A percentile compares a stretch with the other conserved stretches of the same genome.
Evolutionary conservation across 2,329 filamentous ascomycete genomes (phyloP).

Genomic region (Pseudocercospora cruenta): DNA sequence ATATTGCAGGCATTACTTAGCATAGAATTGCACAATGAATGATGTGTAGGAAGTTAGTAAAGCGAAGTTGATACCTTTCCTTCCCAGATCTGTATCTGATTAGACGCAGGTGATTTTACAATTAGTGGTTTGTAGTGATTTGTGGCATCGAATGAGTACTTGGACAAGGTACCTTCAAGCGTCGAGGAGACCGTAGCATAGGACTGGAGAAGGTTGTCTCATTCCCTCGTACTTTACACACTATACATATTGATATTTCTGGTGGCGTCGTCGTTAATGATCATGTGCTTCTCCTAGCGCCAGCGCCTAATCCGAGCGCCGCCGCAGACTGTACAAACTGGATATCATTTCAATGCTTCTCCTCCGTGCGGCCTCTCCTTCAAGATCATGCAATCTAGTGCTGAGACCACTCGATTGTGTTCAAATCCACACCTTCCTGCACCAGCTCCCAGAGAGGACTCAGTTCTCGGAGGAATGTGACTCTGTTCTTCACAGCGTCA

Average conservation of each 20-base stretch:
- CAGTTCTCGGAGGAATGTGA: constrained; percentile 89
- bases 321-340: background rate
- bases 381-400: constrained; percentile 68
- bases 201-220: background rate
- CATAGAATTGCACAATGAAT: background rate
- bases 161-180: too few species aligned
- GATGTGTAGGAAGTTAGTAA: too few species aligned
- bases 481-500: constrained; percentile 87
- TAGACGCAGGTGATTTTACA: too few species aligned
- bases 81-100: too few species aligned
- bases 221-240: background rate
- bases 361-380: too few species aligned
- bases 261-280: background rate
- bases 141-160: too few species aligned
- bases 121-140: too few species aligned
- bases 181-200: background rate
- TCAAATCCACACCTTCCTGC: constrained; percentile 91
- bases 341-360: constrained; percentile 1
- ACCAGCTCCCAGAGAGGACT: constrained; percentile 97
- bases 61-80: too few species aligned
- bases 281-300: background rate
- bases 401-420: constrained; percentile 98
- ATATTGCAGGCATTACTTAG: background rate
- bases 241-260: background rate
- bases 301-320: background rate